Percentiles rank a stretch among this genome's conserved stretches.
phyloP scores from a whole-genome alignment of 2,329 filamentous ascomycete species.

The Leptographium wingfieldii region DNA sequence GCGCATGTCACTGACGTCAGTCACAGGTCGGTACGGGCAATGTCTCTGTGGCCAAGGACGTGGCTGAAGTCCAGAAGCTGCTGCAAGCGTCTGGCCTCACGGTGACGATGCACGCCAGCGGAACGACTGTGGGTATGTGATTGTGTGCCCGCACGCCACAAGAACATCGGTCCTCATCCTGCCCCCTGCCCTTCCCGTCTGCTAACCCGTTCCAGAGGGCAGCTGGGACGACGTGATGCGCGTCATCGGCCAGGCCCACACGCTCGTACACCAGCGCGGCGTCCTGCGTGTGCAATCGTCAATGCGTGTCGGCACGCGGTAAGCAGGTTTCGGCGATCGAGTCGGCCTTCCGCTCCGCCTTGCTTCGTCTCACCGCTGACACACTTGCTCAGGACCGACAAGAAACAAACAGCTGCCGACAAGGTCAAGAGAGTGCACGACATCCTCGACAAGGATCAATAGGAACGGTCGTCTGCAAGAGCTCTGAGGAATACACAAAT shows the following conservation, averaged over 20 bases:
- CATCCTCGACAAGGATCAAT: conserved; percentile 24
- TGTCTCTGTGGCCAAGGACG: conserved; percentile 65
- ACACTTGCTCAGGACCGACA: conserved; percentile 53
- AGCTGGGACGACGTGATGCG: conserved; percentile 80
- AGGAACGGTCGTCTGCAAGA: not conserved
- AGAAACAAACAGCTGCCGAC: conserved; percentile 67
- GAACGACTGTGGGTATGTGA: conserved; percentile 73
- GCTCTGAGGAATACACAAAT: not conserved
- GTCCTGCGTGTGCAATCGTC: conserved; percentile 76
- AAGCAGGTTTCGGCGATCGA: conserved; percentile 12
- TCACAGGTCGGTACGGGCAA: conserved; percentile 64
- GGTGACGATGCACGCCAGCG: conserved; percentile 85
- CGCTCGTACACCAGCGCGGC: conserved; percentile 63
- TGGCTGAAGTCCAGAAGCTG: conserved; percentile 79
- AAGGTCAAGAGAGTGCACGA: conserved; percentile 56
- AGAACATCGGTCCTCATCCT: not conserved
- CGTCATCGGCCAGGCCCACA: conserved; percentile 76
- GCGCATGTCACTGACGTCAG: not conserved
- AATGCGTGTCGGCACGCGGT: conserved; percentile 74
- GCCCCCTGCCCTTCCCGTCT: not conserved
- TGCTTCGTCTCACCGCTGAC: conserved; percentile 9
- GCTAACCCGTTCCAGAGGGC: conserved; percentile 51
- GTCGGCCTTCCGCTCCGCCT: not conserved
- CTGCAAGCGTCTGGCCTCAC: conserved; percentile 69
- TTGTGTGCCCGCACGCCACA: not conserved